These are phyloP conservation scores for Thymus quinquecostatus DNA, from an alignment of 257 asterid genomes.

Conservation along the genomic window DNA sequence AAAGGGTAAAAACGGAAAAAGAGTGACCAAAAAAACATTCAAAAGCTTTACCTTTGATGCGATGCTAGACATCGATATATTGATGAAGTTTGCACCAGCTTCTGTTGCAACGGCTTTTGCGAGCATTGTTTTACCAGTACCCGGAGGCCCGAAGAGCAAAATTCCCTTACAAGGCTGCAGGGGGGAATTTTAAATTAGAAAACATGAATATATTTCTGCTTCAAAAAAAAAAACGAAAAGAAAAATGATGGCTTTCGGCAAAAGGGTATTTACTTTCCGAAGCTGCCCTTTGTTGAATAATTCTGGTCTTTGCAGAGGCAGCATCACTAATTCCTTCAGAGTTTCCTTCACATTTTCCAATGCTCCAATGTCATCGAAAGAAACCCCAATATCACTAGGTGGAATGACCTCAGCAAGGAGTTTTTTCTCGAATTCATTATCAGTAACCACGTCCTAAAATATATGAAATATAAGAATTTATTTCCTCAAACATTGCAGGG, in stretches of 20 bases:
- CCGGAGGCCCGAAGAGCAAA: constrained; percentile 65
- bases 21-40: constrained; percentile 13
- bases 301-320: constrained; percentile 61
- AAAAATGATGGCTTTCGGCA: constrained; percentile 2
- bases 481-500: constrained; percentile 2
- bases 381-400: constrained; percentile 57
- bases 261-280: constrained; percentile 44
- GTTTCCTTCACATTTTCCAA: constrained; percentile 58
- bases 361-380: constrained; percentile 58
- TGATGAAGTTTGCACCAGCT: constrained; percentile 58
- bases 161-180: constrained; percentile 63
- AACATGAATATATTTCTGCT: not conserved
- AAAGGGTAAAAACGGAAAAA: not conserved
- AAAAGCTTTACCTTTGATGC: constrained; percentile 47
- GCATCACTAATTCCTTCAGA: constrained; percentile 56
- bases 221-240: not conserved
- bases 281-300: constrained; percentile 58
- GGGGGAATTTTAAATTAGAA: constrained; percentile 22
- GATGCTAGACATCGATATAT: constrained; percentile 60
- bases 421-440: constrained; percentile 59
- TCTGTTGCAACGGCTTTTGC: constrained; percentile 64
- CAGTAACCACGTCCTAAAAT: constrained; percentile 55
- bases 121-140: constrained; percentile 61
- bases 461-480: constrained; percentile 34
- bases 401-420: constrained; percentile 55